Evolutionary conservation across 805 yeast genomes (phyloP).

Genomic region (Zygosaccharomyces gambellarensis): DNA sequence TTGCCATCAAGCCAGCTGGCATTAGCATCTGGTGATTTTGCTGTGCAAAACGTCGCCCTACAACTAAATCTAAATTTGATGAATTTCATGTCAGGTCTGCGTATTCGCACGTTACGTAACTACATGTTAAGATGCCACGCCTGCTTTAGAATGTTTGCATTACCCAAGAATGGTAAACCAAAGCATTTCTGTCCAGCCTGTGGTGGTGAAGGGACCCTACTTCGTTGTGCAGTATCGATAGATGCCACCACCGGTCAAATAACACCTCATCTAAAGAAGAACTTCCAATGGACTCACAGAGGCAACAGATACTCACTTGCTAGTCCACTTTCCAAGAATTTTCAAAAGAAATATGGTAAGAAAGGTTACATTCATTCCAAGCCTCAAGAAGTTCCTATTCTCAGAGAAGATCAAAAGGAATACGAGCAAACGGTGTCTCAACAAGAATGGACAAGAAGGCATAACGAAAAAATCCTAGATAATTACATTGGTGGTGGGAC

Average conservation of each 20-base stretch:
- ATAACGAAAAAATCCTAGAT: constrained; percentile 77
- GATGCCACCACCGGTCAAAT: constrained; percentile 73
- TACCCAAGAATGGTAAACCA: constrained; percentile 69
- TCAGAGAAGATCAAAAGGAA: constrained; percentile 93
- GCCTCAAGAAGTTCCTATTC: constrained; percentile 45
- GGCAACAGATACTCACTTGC: constrained; percentile 81
- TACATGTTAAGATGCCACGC: constrained; percentile 98
- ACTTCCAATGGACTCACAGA: constrained; percentile 89
- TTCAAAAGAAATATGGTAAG: constrained; percentile 67
- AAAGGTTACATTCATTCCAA: constrained; percentile 75
- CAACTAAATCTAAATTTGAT: constrained; percentile 85
- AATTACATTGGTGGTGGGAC: constrained; percentile 87
- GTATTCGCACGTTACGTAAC: constrained; percentile 78
- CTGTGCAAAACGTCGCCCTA: constrained; percentile 90
- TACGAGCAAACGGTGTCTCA: constrained; percentile 82
- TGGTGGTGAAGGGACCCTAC: constrained; percentile 80
- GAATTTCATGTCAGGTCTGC: constrained; percentile 78
- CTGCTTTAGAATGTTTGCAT: constrained; percentile 77
- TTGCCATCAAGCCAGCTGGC: constrained; percentile 61
- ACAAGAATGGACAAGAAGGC: constrained; percentile 80
- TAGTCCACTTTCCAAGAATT: constrained; percentile 78
- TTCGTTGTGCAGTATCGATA: constrained; percentile 87
- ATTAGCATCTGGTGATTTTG: constrained; percentile 91
- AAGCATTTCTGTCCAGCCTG: constrained; percentile 91
- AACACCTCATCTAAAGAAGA: constrained; percentile 81